Conservation (phyloP, 257 asterid genomes). For the Gentiana straminea region DNA sequence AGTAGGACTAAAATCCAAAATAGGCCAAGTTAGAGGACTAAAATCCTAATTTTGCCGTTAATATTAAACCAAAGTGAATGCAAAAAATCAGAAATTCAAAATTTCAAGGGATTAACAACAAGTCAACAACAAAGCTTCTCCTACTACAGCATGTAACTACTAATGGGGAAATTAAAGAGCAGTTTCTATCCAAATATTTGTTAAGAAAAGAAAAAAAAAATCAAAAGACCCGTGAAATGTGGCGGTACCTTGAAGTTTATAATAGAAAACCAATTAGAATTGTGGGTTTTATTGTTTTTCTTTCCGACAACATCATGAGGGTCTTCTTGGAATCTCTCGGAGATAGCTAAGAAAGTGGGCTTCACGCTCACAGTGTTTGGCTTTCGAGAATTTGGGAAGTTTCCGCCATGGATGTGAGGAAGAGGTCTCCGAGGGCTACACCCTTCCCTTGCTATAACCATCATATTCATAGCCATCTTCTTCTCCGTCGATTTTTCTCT, state of each 20-base stretch:
- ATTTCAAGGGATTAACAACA: no score
- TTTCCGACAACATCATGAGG: background rate
- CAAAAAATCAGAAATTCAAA: no score
- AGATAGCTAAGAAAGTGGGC: conserved; percentile 24
- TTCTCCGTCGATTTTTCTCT: background rate
- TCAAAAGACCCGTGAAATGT: no score
- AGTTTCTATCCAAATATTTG: no score
- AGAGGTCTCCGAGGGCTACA: conserved; percentile 40
- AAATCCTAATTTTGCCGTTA: no score
- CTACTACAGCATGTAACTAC: no score
- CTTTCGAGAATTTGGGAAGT: conserved; percentile 17
- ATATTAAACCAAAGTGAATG: no score
- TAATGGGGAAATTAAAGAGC: no score
- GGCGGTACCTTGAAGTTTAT: conserved; percentile 4
- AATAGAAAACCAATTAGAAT: conserved; percentile 1
- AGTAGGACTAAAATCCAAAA: no score
- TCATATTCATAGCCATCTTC: conserved; percentile 33
- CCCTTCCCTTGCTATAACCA: conserved; percentile 49
- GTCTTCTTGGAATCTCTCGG: conserved; percentile 4
- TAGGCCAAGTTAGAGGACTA: no score
- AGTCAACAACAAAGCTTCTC: no score
- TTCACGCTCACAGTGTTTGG: conserved; percentile 15
- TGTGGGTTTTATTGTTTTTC: background rate
- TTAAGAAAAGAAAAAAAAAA: no score
- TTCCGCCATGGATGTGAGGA: conserved; percentile 21